Evolutionary conservation across 129 eudicot species (phyloP), one percentile per base, ranked within the genome.

Genomic region (Tagetes erecta): DNA sequence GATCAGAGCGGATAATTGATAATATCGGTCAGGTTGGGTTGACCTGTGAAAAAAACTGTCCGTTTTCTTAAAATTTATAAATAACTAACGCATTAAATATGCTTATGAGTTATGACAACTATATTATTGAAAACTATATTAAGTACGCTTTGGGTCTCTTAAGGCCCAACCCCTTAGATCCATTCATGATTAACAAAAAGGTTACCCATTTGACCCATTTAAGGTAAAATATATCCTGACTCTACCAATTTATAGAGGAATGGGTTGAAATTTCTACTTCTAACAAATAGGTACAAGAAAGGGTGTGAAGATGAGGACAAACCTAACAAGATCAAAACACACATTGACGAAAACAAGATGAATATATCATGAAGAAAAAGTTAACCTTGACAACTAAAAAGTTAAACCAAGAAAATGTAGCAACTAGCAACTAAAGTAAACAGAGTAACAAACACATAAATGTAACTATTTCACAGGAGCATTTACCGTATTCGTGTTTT

Each of bases 401-500:
- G 27, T 59, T 41, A 57, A 30, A 39, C 7, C 36, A 74, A 63
- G 39, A 59, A 42, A 42, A 20, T 35, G 35, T 27, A 10, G 57
- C 50, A 66, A 10, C n/a, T 30, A 37, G 38, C 10, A 75, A 64
- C 12, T 33, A 67, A 9, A 40, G 62, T 11, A n/a, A 8, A 27
- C 56, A 44, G 2, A 46, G 2, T 44, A 12, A 44, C 53, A 74
- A 44, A 58, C 60, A 65, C 30, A 66, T 50, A 50, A 49, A 50
- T 45, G 40, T 12, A 69, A 60, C 38, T 11, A 72, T 14, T 64
- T 68, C 20, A 71, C 45, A 55, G 6, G 41, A 51, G 67, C 36
- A 52, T 85, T 69, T 49, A 88, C 98, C 96, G 46, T 70, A 45
- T 69, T 83, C 81, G 90, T 78, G 80, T 94, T 92, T 79, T 86